Evolutionary conservation across 1,284 basidiomycete genomes (phyloP).

Genomic region (Apiotrichum akiyoshidainum): DNA sequence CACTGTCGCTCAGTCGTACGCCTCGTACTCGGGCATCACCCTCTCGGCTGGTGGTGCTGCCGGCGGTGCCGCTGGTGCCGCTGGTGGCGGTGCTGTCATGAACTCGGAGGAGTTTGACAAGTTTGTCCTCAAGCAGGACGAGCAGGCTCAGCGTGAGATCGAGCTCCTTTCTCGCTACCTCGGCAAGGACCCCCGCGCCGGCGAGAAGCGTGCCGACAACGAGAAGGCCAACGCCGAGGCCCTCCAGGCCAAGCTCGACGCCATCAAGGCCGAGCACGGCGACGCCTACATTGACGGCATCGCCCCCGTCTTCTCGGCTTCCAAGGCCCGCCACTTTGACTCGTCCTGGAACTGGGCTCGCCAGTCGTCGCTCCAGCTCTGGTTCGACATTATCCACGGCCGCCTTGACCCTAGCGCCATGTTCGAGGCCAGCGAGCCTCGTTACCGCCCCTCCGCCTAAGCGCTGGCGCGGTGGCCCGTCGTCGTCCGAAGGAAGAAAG

Average conservation of each 20-base stretch:
- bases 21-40: conserved; percentile 79
- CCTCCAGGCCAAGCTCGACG: conserved; percentile 81
- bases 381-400: conserved; percentile 96
- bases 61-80: conserved; percentile 61
- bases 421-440: conserved; percentile 38
- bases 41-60: conserved; percentile 65
- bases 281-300: conserved; percentile 93
- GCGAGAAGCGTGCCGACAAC: conserved; percentile 80
- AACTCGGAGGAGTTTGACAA: conserved; percentile 98
- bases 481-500: not conserved
- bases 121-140: conserved; percentile 89
- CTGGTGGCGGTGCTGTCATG: conserved; percentile 75
- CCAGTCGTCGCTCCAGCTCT: conserved; percentile 91
- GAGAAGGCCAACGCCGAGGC: conserved; percentile 63
- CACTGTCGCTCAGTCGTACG: conserved; percentile 75
- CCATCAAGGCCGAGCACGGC: conserved; percentile 71
- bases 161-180: conserved; percentile 96
- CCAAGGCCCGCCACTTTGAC: conserved; percentile 96
- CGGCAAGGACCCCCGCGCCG: conserved; percentile 84
- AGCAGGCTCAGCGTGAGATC: conserved; percentile 87
- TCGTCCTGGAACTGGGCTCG: conserved; percentile 99
- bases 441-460: conserved; percentile 17
- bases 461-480: not conserved
- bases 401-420: conserved; percentile 49
- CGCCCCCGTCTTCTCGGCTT: conserved; percentile 84